Evolutionary conservation across 1,284 basidiomycete genomes (phyloP), one percentile per base, ranked within the genome.

Genomic region (Irpex sp.): DNA sequence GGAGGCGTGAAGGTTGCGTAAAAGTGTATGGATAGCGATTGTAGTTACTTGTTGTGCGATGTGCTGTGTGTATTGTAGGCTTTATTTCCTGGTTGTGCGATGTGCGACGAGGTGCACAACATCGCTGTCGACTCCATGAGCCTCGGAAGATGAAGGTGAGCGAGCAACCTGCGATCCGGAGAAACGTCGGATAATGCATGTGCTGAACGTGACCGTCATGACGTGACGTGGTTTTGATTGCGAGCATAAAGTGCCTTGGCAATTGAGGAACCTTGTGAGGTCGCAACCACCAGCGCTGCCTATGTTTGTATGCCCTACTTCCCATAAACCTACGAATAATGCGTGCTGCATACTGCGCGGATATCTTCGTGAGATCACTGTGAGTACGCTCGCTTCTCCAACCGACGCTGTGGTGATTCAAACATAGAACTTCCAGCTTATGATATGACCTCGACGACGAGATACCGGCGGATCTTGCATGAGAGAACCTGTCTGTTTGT

Each of bases 1-100:
- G 74, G 74, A n/a, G 71, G 71, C 50, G 69, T 68, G 54, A 73
- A 75, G 67, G 69, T 64, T n/a, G 71, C 71, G 46, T 74, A 67
- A 70, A 11, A 51, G 21, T 47, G 33, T 51, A n/a, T 61, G 54
- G 56, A 61, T 61, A 13, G 37, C 55, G 13, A 43, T 13, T 55
- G 36, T 31, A 43, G 55, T 15, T 33, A 15, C 51, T 53, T 31
- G 17, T 26, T 33, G 36, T 60, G 15, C 43, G 19, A n/a, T 62
- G 37, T 61, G 55, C 21, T 53, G 59, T 39, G 31, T 62, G 37
- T 61, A 61, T 37, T 53, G 59, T 54, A 60, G 59, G 39, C 17
- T 51, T 19, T 19, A 9, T 47, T 13, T 35, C 8, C 33, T 11
- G 26, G 53, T 55, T 55, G 53, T 55, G 33, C n/a, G 26, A 11